Conservation (phyloP, 176 grass and related monocot genomes). For the Oryza glaberrima region DNA sequence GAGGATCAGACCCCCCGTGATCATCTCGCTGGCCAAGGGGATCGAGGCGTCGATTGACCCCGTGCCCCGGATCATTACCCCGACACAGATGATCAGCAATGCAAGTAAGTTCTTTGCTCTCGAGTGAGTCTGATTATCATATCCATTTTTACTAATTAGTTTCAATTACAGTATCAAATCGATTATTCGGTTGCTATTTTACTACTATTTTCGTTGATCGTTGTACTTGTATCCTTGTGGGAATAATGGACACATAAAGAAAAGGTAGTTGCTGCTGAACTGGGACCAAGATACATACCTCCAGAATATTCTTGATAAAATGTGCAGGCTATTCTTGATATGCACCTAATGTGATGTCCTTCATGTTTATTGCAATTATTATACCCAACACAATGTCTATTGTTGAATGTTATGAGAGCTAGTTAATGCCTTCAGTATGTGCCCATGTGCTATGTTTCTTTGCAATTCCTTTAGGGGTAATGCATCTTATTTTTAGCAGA, state of each 20-base stretch:
- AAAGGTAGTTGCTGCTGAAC: slow-evolving; percentile 5
- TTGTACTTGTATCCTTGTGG: background rate
- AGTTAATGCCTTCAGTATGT: slow-evolving; percentile 19
- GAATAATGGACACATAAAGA: slow-evolving; percentile 10
- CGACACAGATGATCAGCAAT: slow-evolving; percentile 90
- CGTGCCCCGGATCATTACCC: slow-evolving; percentile 84
- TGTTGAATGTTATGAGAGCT: slow-evolving; percentile 23
- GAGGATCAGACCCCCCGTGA: slow-evolving; percentile 61
- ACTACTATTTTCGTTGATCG: slow-evolving; percentile 11
- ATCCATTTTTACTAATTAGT: background rate
- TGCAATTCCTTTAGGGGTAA: background rate
- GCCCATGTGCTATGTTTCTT: slow-evolving; percentile 26
- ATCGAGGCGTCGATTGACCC: slow-evolving; percentile 87
- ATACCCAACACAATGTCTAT: background rate
- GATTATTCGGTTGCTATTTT: background rate
- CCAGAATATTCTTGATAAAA: slow-evolving; percentile 18
- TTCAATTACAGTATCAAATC: background rate
- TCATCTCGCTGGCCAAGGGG: slow-evolving; percentile 93
- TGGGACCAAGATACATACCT: background rate
- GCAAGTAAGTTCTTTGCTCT: slow-evolving; percentile 62
- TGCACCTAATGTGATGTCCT: background rate
- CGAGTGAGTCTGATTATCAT: background rate
- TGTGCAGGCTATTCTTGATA: slow-evolving; percentile 26
- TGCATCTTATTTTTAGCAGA: background rate
- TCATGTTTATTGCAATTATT: slow-evolving; percentile 19